Conservation (phyloP, 1,284 basidiomycete genomes). For the Microbotryum saponariae region DNA sequence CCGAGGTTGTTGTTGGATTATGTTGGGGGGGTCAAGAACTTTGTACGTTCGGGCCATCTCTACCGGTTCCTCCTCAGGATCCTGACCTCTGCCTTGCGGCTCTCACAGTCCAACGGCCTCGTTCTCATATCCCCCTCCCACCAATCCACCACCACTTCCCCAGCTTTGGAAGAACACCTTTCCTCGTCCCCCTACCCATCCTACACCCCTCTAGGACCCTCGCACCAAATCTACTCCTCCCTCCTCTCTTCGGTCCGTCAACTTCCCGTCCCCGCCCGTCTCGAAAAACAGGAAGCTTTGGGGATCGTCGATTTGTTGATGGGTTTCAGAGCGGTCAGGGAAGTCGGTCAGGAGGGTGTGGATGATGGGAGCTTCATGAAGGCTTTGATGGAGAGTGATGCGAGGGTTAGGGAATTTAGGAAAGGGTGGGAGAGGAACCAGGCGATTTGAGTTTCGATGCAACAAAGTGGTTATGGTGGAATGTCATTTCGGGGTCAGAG, state of each 20-base stretch:
- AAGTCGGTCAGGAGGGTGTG: conserved; percentile 1
- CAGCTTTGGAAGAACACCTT: conserved; percentile 30
- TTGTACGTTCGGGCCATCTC: conserved; percentile 49
- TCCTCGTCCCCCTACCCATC: conserved; percentile 31
- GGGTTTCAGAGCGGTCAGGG: conserved; percentile 39
- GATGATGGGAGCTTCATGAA: too few species aligned
- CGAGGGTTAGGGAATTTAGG: too few species aligned
- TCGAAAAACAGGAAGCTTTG: conserved; percentile 40
- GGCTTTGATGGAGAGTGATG: too few species aligned
- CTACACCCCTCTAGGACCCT: conserved; percentile 38
- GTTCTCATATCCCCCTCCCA: conserved; percentile 39
- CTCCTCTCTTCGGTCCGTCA: conserved; percentile 36
- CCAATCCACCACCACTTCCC: conserved; percentile 25
- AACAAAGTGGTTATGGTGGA: too few species aligned
- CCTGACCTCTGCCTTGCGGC: neutral
- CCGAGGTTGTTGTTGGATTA: conserved; percentile 72
- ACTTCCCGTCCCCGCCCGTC: conserved; percentile 39
- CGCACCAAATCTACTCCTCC: conserved; percentile 9
- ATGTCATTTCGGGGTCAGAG: too few species aligned
- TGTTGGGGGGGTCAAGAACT: conserved; percentile 57
- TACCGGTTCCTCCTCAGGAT: neutral
- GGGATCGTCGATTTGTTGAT: conserved; percentile 42
- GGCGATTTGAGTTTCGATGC: too few species aligned
- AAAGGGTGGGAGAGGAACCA: too few species aligned
- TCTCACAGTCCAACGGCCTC: conserved; percentile 32